Evolutionary conservation across 2,329 filamentous ascomycete genomes (phyloP).

Genomic region (Paramyrothecium roridum): DNA sequence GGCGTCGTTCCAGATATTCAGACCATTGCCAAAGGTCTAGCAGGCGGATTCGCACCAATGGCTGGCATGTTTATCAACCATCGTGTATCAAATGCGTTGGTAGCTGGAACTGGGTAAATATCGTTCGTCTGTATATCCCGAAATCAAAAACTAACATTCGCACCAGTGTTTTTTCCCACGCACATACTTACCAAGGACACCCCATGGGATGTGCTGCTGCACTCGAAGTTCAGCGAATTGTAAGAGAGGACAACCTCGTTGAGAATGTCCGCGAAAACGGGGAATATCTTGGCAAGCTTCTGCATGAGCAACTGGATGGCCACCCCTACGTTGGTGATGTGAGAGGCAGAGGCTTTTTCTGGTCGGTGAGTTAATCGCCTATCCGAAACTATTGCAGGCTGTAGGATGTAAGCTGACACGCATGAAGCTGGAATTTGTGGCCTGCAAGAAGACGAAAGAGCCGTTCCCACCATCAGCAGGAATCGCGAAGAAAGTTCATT

Average conservation of each 20-base stretch:
- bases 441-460: constrained; percentile 18
- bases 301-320: constrained; percentile 15
- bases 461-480: constrained; percentile 26
- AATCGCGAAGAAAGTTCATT: constrained; percentile 16
- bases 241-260: constrained; percentile 17
- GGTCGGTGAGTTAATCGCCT: constrained; percentile 14
- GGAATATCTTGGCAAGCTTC: constrained; percentile 7
- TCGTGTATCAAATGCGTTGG: constrained; percentile 2
- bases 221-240: constrained; percentile 27
- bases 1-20: constrained; percentile 57
- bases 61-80: background rate
- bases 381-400: background rate
- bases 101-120: constrained; percentile 6
- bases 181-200: constrained; percentile 51
- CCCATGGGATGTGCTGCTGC: constrained; percentile 35
- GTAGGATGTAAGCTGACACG: background rate
- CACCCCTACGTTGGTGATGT: constrained; percentile 25
- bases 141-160: no score
- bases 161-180: constrained; percentile 44
- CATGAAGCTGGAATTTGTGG: constrained; percentile 21
- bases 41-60: constrained; percentile 17
- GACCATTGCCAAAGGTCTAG: constrained; percentile 64
- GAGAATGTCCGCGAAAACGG: constrained; percentile 12
- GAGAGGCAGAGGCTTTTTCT: constrained; percentile 25
- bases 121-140: no score